Evolutionary conservation across 1,139 yeast genomes (phyloP), one percentile per base, ranked within the genome.

Genomic region (Tardiomyces blankii): DNA sequence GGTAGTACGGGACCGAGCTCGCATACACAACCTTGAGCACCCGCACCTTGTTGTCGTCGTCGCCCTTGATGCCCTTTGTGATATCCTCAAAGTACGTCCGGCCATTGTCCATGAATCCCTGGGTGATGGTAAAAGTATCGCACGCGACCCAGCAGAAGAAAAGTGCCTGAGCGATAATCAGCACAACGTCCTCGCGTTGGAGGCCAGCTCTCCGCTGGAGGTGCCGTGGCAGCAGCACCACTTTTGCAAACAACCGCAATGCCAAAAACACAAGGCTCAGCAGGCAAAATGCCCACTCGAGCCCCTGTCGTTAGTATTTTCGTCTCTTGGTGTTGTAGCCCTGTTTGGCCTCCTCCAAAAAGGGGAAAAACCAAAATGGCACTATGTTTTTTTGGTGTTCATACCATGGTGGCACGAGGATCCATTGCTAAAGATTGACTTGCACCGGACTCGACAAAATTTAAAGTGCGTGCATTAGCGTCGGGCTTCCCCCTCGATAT

Each of bases 1-100:
- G 39, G 44, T 59, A 60, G 52, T 60, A 60, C 3, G 63, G 62
- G 4, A 52, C 49, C 5, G 63, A 47, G 25, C 63, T 59, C 14
- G 62, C 51, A 42, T 57, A 60, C 28, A 59, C 51, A 13, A 55
- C 52, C 46, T 58, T 60, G 45, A 60, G 53, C 14, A 59, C 56
- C 18, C 25, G 44, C 18, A 51, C 39, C 44, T 51, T 47, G 35
- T 51, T 46, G 2, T 30, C 42, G 21, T 52, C 56, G 18, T 48
- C 46, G 9, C 58, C 58, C 3, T 44, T 42, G 19, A 57, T 50
- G 41, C 50, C 54, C 19, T 43, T 48, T 6, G 51, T 51, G 14
- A 53, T 46, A 28, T 54, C 49, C 18, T 51, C 55, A 39, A 53
- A 50, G 46, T 60, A 60, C 18, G 61, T 53, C 21, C 57, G 49